Evolutionary conservation across 495 filamentous ascomycete species (phyloP), one percentile per base, ranked within the genome.

Genomic region (Lentithecium fluviatile): DNA sequence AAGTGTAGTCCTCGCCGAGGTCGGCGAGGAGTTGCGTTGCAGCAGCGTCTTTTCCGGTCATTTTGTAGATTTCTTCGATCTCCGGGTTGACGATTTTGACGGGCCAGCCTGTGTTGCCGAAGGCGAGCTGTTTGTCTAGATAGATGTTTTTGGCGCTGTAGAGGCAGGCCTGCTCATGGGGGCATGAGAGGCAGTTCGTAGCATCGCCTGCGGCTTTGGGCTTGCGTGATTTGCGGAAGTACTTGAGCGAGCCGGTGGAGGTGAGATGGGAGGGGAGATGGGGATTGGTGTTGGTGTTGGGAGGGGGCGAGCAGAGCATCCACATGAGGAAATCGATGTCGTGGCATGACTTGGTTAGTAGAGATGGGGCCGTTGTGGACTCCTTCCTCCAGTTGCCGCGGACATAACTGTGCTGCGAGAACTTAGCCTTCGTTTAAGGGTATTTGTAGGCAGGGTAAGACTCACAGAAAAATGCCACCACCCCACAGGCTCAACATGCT

Each of bases 321-420:
- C 94, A 98, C 15, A 97, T 74, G 11, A 97, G 75, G 46, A 96
- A 82, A 63, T 98, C 93, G 25, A 97, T 89, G 65, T 96, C 91
- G 71, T 96, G 91, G 68, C 91, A 96, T 49, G 88, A 94, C 70
- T 97, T 98, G 3, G 94, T 96, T 11, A 98, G 79, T 5, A 98
- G 78, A 6, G 87, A 88, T 5, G 89, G 89, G 0, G 88, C 89
- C 0, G 83, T 82, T 0, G 78, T 78, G 1, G 81, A 85, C 55
- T 87, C 85, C 47, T 87, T 89, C 5, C 94, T 85, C 94, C 94
- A 97, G 74, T 97, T 96, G 13, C 94, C 94, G 19, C 86, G 82
- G 46, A 98, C 94, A 66, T 96, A 97, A 65, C 85, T 89, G 74
- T 98, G 94, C 0, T 43, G 13, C 15, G 13, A n/a, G 15, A 6